A percentile compares a stretch with the other conserved stretches of the same genome.
Evolutionary conservation across 345 rosid species (phyloP).

Genomic region (Cardiospermum halicacabum): DNA sequence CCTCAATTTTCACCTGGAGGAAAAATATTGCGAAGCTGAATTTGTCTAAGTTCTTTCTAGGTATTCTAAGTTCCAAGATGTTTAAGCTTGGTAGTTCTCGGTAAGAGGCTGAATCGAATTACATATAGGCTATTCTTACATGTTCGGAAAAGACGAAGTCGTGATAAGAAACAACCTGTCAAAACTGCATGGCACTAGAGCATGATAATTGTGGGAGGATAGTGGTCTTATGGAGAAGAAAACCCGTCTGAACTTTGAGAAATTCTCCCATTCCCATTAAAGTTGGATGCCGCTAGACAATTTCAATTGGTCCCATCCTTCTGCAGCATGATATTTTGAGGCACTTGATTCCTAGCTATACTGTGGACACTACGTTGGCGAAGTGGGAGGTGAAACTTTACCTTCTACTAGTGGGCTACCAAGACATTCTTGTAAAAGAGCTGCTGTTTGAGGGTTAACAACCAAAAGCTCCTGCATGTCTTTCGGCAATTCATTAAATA

Average conservation of each 20-base stretch:
- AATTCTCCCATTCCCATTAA: constrained; percentile 18
- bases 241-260: constrained; percentile 11
- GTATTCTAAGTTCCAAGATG: background rate
- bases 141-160: background rate
- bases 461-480: constrained; percentile 90
- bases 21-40: background rate
- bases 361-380: constrained; percentile 14
- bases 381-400: constrained; percentile 22
- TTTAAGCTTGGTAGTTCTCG: constrained; percentile 1
- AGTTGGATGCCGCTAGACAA: constrained; percentile 9
- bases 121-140: constrained; percentile 4
- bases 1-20: constrained; percentile 3
- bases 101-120: constrained; percentile 8
- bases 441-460: constrained; percentile 77
- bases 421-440: constrained; percentile 49
- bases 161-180: background rate
- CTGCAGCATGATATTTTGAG: constrained; percentile 9
- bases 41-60: background rate
- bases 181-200: constrained; percentile 7
- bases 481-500: constrained; percentile 66
- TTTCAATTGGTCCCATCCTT: constrained; percentile 12
- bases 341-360: constrained; percentile 6
- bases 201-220: background rate
- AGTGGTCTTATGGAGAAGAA: constrained; percentile 28
- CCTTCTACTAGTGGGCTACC: constrained; percentile 25